phyloP scores from a whole-genome alignment of 176 grass and related monocot species.

The Cenchrus americanus region DNA sequence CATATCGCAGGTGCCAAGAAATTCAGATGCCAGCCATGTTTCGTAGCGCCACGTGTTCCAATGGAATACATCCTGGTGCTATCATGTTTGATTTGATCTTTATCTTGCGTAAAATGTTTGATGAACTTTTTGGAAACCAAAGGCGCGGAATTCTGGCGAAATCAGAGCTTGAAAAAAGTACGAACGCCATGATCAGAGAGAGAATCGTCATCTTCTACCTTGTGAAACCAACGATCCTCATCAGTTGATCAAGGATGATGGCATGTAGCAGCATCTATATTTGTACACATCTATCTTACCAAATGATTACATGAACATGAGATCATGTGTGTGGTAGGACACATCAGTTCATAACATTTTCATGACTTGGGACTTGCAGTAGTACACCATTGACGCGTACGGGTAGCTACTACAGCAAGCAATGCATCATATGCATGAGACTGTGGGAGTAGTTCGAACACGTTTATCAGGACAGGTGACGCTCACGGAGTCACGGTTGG shows the following conservation, averaged over 20 bases:
- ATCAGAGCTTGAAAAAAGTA: no score
- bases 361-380: no score
- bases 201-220: not conserved
- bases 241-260: not conserved
- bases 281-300: not conserved
- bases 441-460: slow-evolving; percentile 36
- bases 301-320: not conserved
- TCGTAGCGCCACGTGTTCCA: not conserved
- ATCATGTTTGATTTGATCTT: not conserved
- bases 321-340: not conserved
- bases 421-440: not conserved
- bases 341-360: no score
- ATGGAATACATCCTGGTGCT: not conserved
- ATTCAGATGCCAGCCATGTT: not conserved
- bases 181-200: no score
- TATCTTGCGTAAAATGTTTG: not conserved
- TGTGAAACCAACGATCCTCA: not conserved
- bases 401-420: not conserved
- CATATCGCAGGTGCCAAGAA: not conserved
- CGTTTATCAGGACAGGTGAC: slow-evolving; percentile 33
- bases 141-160: no score
- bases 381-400: not conserved
- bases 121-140: not conserved
- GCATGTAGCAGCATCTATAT: not conserved
- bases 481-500: slow-evolving; percentile 35